These are phyloP conservation scores for Aspergillus puulaauensis DNA, from an alignment of 2,329 filamentous ascomycete genomes.

Conservation along the genomic window DNA sequence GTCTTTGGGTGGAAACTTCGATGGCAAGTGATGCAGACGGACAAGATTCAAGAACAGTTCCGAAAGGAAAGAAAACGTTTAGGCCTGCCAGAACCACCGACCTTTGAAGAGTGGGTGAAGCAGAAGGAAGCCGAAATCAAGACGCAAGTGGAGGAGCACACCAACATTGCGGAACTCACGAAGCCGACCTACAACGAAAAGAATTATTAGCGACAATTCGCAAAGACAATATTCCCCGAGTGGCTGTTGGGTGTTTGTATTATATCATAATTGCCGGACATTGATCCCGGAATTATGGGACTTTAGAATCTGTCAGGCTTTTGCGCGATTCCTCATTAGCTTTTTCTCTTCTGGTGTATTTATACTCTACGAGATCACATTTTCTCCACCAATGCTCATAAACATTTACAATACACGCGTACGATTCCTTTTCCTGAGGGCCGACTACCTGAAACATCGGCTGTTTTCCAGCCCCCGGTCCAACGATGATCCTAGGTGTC, in stretches of 20 bases:
- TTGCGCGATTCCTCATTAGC: constrained; percentile 21
- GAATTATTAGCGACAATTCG: constrained; percentile 21
- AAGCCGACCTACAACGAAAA: constrained; percentile 32
- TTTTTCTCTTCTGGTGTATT: constrained; percentile 30
- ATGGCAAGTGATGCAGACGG: constrained; percentile 85
- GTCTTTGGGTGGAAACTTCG: constrained; percentile 86
- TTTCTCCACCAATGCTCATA: constrained; percentile 21
- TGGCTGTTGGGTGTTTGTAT: constrained; percentile 19
- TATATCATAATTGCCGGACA: constrained; percentile 20
- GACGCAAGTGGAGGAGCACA: constrained; percentile 36
- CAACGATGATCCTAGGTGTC: constrained; percentile 20
- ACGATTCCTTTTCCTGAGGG: neutral
- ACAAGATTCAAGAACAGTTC: constrained; percentile 65
- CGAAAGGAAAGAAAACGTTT: constrained; percentile 63
- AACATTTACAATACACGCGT: neutral
- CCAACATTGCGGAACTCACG: constrained; percentile 34
- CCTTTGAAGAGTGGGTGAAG: constrained; percentile 45
- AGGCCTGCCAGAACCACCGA: constrained; percentile 58
- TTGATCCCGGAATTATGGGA: neutral
- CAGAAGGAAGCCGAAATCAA: constrained; percentile 41
- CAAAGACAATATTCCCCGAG: neutral
- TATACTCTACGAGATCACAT: constrained; percentile 25
- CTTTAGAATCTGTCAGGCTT: constrained; percentile 3
- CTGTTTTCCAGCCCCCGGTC: constrained; percentile 9
- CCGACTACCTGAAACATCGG: neutral